Evolutionary conservation across 164 flowering plant genomes (phyloP).

Genomic region (Saururus chinensis): DNA sequence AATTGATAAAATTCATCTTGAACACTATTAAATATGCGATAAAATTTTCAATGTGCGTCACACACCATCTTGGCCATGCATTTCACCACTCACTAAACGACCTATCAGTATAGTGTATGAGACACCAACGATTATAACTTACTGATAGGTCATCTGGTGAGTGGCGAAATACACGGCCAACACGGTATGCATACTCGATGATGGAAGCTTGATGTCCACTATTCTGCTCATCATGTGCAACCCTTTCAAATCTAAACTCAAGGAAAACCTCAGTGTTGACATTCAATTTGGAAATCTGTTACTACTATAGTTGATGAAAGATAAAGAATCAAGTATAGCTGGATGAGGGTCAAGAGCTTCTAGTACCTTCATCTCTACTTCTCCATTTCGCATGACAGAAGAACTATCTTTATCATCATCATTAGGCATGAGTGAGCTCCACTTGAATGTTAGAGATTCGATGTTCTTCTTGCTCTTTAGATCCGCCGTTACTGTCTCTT

Average conservation of each 20-base stretch:
- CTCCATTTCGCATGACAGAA: neutral
- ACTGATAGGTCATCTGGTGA: too few relatives aligned
- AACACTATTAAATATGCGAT: too few relatives aligned
- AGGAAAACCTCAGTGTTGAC: slow-evolving; percentile 9
- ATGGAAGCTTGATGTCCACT: slow-evolving; percentile 22
- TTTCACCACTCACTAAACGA: too few relatives aligned
- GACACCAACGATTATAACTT: too few relatives aligned
- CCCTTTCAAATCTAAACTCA: neutral
- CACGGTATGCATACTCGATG: neutral
- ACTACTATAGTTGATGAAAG: slow-evolving; percentile 11
- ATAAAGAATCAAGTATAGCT: slow-evolving; percentile 1
- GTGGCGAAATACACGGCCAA: too few relatives aligned
- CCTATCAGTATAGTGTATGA: too few relatives aligned
- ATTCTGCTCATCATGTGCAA: slow-evolving; percentile 7
- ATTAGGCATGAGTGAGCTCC: slow-evolving; percentile 3
- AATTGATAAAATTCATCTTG: too few relatives aligned
- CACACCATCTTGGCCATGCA: too few relatives aligned
- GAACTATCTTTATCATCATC: neutral
- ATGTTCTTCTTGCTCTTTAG: slow-evolving; percentile 16
- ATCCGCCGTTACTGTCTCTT: slow-evolving; percentile 11
- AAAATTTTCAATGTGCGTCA: too few relatives aligned
- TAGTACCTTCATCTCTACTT: slow-evolving; percentile 10
- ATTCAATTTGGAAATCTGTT: slow-evolving; percentile 22
- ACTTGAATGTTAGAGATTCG: slow-evolving; percentile 7
- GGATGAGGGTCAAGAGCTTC: slow-evolving; percentile 17